Percentiles rank a stretch among this genome's conserved stretches.
phyloP scores from a whole-genome alignment of 2,329 filamentous ascomycete species.

The Paracorniculantispora psalliotae region DNA sequence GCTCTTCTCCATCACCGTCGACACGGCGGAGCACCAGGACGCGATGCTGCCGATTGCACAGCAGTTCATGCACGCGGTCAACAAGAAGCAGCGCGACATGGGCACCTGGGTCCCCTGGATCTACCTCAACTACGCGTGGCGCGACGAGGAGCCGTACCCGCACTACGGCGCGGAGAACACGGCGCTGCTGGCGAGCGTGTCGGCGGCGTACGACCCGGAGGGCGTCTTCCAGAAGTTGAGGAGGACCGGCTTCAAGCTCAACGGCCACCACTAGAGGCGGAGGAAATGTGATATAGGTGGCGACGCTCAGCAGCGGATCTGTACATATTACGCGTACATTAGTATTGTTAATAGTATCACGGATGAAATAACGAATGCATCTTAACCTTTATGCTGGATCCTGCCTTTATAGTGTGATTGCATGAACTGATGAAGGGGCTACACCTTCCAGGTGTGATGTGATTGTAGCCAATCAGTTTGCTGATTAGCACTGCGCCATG shows the following conservation, averaged over 20 bases:
- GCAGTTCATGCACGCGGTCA: conserved; percentile 22
- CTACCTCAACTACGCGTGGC: conserved; percentile 41
- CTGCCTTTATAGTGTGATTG: too few relatives aligned
- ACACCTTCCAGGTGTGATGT: too few relatives aligned
- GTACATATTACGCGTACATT: not conserved
- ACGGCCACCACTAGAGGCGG: not conserved
- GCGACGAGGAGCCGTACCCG: conserved; percentile 32
- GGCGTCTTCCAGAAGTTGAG: conserved; percentile 30
- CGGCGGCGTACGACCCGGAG: conserved; percentile 29
- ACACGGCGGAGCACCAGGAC: conserved; percentile 30
- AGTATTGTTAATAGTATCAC: too few relatives aligned
- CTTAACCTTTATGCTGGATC: too few relatives aligned
- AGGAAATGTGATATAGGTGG: not conserved
- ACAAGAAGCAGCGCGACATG: conserved; percentile 23
- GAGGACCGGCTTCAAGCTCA: conserved; percentile 26
- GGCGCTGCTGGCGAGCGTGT: conserved; percentile 24
- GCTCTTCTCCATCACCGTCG: conserved; percentile 35
- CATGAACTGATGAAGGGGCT: too few relatives aligned
- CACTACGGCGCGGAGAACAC: conserved; percentile 34
- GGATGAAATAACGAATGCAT: too few relatives aligned
- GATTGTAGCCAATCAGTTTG: too few relatives aligned
- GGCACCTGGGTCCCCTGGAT: conserved; percentile 30
- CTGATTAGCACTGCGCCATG: too few relatives aligned
- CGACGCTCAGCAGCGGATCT: not conserved
- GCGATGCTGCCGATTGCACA: conserved; percentile 27